Base-by-base conservation (phyloP, 2,329 filamentous ascomycete genomes). In the Leptoxyphium fumago region DNA sequence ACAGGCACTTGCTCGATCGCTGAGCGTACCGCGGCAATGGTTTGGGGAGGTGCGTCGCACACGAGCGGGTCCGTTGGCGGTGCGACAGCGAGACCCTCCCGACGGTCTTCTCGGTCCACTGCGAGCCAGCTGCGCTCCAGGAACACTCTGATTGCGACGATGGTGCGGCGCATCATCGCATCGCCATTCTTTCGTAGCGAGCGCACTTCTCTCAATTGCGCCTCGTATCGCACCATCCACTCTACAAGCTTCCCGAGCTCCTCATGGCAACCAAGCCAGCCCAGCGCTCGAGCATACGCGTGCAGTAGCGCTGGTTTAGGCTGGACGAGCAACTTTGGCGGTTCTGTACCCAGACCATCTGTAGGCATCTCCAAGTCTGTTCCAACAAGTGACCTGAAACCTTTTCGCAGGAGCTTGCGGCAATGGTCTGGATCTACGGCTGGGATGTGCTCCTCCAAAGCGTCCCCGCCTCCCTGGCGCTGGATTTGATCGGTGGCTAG, bases 221-320 rank as follows among this genome's bases (percentile, higher is more conserved):
- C 55, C 61, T 70, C 70, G 50, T 77, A 61, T 18, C 60, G 51
- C 1, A 73, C 60, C 50, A 81, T 72, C 78, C 79, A 87, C 28
- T 63, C 59, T 11, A 80, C 61, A 5, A 80, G 61, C 3, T 63
- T 64, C 5, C 72, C 67, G 56, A 85, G 75, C 41, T 72, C 75
- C 2, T 71, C 62, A 41, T 68, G 67, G 50, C 84, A 76, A 30
- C 71, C 72, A n/a, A 77, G 59, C 43, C 73, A 70, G 1, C 74
- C 80, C 17, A 86, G 64, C 1, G 75, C 70, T 40, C 78, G 70
- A 57, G 86, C 70, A 55, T 83, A 82, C 2, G 67, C 64, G 51
- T 82, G 75, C 1, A 77, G 55, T 32, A 70, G 60, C 15, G 61
- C 61, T 6, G 72, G 69, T 9, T 59, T 58, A 10, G 78, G 63